Base-by-base conservation (phyloP, 176 grass and related monocot species). In the Paspalum notatum region DNA sequence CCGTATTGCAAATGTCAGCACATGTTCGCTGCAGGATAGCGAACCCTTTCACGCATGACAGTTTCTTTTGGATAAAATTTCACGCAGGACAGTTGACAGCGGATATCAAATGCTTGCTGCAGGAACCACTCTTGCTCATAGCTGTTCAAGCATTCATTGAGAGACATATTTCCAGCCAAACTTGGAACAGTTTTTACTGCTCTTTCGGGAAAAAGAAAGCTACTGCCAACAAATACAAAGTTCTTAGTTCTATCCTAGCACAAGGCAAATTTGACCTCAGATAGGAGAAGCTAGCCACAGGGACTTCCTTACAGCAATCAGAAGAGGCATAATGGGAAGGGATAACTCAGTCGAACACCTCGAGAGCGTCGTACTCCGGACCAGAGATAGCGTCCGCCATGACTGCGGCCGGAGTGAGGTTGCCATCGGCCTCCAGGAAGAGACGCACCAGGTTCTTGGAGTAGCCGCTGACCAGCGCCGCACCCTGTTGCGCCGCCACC, bases 401-500 rank as follows among this genome's bases (percentile, higher is more conserved):
- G 47, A 72, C 47, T 15, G 47, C 26, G 15, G 69, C 69, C 15
- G 69, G 68, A 50, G 44, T 52, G 25, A 72, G 68, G 8, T 52
- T 51, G 24, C 46, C 68, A 18, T 72, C 68, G 45, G 47, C 24
- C 25, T 72, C 68, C 24, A 72, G 68, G 68, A 72, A 72, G 57
- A 93, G 25, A 66, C 83, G 87, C 25, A 93, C 58, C 70, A 93
- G 56, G 71, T 93, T 93, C 87, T 93, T 93, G 9, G 87, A 87
- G 80, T 69, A 90, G 16, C 91, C 91, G 54, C 91, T 87, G 8
- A 93, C 81, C 26, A 93, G 57, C 18, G 91, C 84, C 40, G 81
- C 84, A 49, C 87, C 84, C 14, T 82, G 77, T 78, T 90, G 75
- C 42, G 61, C 72, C 51, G 76, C 76, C 55, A 74, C n/a, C 46